phyloP scores from a whole-genome alignment of 768 basidiomycete genomes.

The Mycena latifolia region DNA sequence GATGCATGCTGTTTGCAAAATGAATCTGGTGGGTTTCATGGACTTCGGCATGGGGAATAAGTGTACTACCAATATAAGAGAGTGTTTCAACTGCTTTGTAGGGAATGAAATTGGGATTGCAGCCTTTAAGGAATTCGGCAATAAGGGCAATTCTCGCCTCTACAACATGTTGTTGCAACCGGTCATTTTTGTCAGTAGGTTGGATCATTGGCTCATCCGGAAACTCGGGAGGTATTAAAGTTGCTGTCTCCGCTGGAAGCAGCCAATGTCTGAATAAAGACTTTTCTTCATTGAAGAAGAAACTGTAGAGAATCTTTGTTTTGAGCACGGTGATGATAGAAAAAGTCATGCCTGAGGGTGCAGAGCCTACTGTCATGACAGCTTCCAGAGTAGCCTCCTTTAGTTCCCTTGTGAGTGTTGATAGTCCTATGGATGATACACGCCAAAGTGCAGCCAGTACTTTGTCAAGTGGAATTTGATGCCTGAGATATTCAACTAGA shows the following conservation, averaged over 20 bases:
- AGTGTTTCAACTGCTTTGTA: background rate
- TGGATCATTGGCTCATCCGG: no score
- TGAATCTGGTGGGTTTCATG: no score
- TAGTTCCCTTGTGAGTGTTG: background rate
- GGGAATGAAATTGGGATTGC: background rate
- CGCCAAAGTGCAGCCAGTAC: background rate
- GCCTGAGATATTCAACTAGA: background rate
- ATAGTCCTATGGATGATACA: background rate
- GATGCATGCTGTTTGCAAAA: background rate
- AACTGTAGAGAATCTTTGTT: background rate
- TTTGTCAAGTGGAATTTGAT: background rate
- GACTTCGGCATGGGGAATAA: no score
- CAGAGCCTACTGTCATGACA: background rate
- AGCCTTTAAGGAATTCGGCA: background rate
- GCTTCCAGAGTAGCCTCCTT: background rate
- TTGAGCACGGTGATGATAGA: background rate
- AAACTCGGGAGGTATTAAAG: background rate
- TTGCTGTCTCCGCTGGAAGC: no score
- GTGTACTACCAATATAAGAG: background rate
- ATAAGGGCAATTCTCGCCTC: background rate
- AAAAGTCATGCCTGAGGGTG: no score
- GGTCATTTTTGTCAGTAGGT: no score
- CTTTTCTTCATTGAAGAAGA: no score
- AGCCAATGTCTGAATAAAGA: no score
- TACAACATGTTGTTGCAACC: no score